Percentiles rank a stretch among this genome's conserved stretches.
phyloP scores from a whole-genome alignment of 495 filamentous ascomycete species.

The Penicillium daleae region DNA sequence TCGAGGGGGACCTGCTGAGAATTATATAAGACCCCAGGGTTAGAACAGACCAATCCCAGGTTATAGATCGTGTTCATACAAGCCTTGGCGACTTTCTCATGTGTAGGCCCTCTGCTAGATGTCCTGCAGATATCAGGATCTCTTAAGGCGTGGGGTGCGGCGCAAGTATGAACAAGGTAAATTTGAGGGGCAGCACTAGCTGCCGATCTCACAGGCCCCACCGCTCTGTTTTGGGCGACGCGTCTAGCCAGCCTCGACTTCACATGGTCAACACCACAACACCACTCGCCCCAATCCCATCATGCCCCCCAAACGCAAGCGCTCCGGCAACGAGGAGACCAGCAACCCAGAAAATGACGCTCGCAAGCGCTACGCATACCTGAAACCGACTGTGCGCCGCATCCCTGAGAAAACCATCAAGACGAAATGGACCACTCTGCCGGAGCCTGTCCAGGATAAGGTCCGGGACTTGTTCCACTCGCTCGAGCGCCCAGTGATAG shows the following conservation, averaged over 20 bases:
- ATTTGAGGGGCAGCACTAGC: background rate
- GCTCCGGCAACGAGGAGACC: slow-evolving; percentile 27
- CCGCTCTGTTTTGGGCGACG: slow-evolving; percentile 21
- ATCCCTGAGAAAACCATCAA: slow-evolving; percentile 61
- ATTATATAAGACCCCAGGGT: too few species aligned
- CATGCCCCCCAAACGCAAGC: slow-evolving; percentile 48
- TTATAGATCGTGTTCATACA: too few species aligned
- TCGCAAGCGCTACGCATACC: slow-evolving; percentile 45
- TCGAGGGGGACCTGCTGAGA: too few species aligned
- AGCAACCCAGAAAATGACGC: slow-evolving; percentile 24
- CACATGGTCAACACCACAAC: slow-evolving; percentile 3
- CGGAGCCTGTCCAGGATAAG: slow-evolving; percentile 53
- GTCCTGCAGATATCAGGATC: too few species aligned
- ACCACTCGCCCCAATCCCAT: background rate
- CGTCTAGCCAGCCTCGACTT: slow-evolving; percentile 12
- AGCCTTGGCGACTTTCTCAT: too few species aligned
- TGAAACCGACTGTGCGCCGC: slow-evolving; percentile 54
- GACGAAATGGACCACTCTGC: slow-evolving; percentile 61
- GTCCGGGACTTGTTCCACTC: slow-evolving; percentile 57
- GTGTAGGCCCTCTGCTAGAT: too few species aligned
- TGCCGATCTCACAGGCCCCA: slow-evolving; percentile 3
- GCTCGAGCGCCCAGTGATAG: slow-evolving; percentile 58
- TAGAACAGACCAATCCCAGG: too few species aligned
- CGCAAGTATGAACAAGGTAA: too few species aligned
- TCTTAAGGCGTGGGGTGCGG: too few species aligned